Evolutionary conservation across 805 yeast genomes (phyloP).

Genomic region (Metschnikowia gruessii): DNA sequence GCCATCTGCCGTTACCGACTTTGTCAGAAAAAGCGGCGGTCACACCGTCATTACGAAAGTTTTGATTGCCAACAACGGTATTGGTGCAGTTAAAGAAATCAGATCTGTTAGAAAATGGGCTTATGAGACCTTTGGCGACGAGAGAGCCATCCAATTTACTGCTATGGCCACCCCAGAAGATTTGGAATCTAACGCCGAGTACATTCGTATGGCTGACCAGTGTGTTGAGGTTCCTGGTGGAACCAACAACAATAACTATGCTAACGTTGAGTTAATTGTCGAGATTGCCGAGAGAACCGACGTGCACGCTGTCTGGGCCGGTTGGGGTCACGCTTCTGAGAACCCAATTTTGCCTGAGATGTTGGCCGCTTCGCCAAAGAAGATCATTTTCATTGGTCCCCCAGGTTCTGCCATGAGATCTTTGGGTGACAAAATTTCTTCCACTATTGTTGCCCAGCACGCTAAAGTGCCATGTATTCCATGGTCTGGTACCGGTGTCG

Average conservation of each 20-base stretch:
- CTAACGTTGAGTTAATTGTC: conserved; percentile 95
- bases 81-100: conserved; percentile 98
- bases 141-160: conserved; percentile 87
- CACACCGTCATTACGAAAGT: conserved; percentile 90
- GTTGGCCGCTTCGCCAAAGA: conserved; percentile 89
- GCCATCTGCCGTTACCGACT: conserved; percentile 75
- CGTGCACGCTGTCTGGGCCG: conserved; percentile 99
- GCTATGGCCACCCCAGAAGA: conserved; percentile 99
- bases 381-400: conserved; percentile 93
- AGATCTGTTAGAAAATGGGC: conserved; percentile 98
- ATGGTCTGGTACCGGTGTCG: conserved; percentile 99
- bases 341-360: conserved; percentile 92
- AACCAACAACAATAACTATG: conserved; percentile 96
- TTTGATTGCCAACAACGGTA: conserved; percentile 97
- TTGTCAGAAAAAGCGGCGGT: conserved; percentile 82
- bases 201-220: conserved; percentile 98
- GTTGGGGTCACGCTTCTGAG: conserved; percentile 99
- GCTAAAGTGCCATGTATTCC: conserved; percentile 98
- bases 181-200: conserved; percentile 93
- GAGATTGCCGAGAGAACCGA: conserved; percentile 96
- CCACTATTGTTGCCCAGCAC: conserved; percentile 98
- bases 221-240: conserved; percentile 99
- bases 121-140: conserved; percentile 97
- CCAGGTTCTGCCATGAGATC: conserved; percentile 99
- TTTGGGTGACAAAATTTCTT: conserved; percentile 96